A percentile compares a stretch with the other conserved stretches of the same genome.
These are phyloP conservation scores for Funneliformis caledonium DNA, from an alignment of 371 early-diverging fungal genomes.

Conservation along the genomic window DNA sequence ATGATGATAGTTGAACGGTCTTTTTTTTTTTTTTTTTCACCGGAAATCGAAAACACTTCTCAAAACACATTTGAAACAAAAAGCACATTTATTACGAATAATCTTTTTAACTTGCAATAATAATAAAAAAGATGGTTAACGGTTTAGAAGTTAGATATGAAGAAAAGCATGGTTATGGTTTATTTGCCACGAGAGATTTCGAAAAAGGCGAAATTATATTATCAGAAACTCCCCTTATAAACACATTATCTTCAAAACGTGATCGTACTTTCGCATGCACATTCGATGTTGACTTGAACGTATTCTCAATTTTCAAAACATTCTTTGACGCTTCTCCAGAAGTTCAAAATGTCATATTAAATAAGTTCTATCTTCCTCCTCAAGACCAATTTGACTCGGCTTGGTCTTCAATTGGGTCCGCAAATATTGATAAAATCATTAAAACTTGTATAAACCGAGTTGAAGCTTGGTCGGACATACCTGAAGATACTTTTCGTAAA, in stretches of 20 bases:
- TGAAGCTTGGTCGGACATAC: neutral
- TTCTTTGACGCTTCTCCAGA: constrained; percentile 3
- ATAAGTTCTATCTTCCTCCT: constrained; percentile 10
- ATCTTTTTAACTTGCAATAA: neutral
- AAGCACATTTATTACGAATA: neutral
- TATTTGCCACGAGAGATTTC: constrained; percentile 8
- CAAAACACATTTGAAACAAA: too few relatives aligned
- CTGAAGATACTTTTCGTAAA: neutral
- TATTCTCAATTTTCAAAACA: constrained; percentile 4
- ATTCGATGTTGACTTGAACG: neutral
- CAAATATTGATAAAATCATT: neutral
- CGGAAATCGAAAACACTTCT: too few relatives aligned
- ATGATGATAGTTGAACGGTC: too few relatives aligned
- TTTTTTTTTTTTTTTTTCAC: too few relatives aligned
- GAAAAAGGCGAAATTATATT: constrained; percentile 2
- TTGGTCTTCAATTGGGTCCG: neutral
- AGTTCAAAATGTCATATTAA: neutral
- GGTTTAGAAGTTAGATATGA: neutral
- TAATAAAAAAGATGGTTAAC: neutral
- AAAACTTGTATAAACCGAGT: neutral
- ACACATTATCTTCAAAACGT: neutral
- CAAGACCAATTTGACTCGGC: neutral
- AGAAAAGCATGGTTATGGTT: neutral
- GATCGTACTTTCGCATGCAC: neutral
- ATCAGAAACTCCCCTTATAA: constrained; percentile 4